These are phyloP conservation scores for Raddia guianensis DNA, from an alignment of 176 grass and related monocot species.

Conservation along the genomic window DNA sequence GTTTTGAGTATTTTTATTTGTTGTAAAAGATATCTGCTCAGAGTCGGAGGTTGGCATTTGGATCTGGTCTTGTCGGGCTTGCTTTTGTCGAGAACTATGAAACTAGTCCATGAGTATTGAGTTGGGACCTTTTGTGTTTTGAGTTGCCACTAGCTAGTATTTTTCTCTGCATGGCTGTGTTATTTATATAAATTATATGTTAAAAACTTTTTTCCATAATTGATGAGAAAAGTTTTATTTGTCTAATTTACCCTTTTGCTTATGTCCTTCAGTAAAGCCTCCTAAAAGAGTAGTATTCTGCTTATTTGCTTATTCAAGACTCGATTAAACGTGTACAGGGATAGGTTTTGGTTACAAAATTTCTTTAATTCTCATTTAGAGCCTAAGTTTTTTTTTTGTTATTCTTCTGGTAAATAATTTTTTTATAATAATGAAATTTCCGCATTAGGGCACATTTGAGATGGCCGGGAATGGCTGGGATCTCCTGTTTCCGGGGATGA, in stretches of 20 bases:
- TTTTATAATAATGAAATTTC: no score
- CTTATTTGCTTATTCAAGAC: neutral
- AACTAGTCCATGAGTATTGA: constrained; percentile 33
- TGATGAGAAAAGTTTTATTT: neutral
- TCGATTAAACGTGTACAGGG: neutral
- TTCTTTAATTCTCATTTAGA: neutral
- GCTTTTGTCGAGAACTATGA: constrained; percentile 39
- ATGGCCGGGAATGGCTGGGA: no score
- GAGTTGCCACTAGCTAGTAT: neutral
- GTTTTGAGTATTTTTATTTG: constrained; percentile 24
- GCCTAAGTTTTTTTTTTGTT: no score
- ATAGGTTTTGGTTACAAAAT: neutral
- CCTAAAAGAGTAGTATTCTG: neutral
- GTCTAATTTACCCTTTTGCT: neutral
- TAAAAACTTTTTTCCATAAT: neutral
- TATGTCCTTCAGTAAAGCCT: neutral
- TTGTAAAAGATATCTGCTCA: constrained; percentile 16
- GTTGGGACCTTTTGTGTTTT: constrained; percentile 29
- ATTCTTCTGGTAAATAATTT: no score
- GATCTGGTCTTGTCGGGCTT: neutral
- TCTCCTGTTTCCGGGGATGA: no score
- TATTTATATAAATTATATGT: constrained; percentile 6
- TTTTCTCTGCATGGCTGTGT: constrained; percentile 10
- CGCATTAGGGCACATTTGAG: no score
- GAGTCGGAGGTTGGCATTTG: constrained; percentile 28